Evolutionary conservation across 106 monocot genomes (phyloP), one percentile per base, ranked within the genome.

Genomic region (Allium sativum): DNA sequence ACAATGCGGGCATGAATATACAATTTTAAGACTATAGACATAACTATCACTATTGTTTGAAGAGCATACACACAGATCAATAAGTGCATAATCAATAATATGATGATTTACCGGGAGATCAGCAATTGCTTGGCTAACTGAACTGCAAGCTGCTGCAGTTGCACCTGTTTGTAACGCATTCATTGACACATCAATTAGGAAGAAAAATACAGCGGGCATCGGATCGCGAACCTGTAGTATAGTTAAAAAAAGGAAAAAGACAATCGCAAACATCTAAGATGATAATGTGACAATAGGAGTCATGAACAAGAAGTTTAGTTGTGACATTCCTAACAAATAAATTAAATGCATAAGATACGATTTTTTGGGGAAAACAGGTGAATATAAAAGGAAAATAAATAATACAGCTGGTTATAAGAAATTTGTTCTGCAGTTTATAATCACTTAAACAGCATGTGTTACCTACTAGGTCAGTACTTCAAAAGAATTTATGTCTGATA

Each of bases 191-290:
- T 99, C 98, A 62, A 99, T 72, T 20, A 99, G 76, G 61, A 99
- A 99, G 83, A 92, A 99, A 72, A 88, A 99, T 17, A 92, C 92
- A 61, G 92, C 92, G 70, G 92, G 98, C 98, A 99, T 99, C 65
- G 98, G 98, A 40, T 99, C 98, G 53, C 98, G 92, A 45, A 99
- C 88, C 98, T 99, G 79, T 51, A 20, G 31, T 31, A 31, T 31
- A 1, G 31, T 31, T 3, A 31, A 31, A 31, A 31, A 31, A 0
- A 31, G 31, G 18, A 66, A 42, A 43, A 55, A 66, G 9, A 40
- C 16, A 5, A 61, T 18, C 18, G 10, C 21, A 11, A 21, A 61
- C 8, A 17, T 8, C 8, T 8, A 47, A 59, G 48, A 18, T 31
- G 46, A 17, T 14, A 75, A n/a, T 61, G 41, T 52, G 62, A 6